A percentile compares a stretch with the other conserved stretches of the same genome.
Evolutionary conservation across 1,284 basidiomycete species (phyloP).

Genomic region (Cutaneotrichosporon sp.): DNA sequence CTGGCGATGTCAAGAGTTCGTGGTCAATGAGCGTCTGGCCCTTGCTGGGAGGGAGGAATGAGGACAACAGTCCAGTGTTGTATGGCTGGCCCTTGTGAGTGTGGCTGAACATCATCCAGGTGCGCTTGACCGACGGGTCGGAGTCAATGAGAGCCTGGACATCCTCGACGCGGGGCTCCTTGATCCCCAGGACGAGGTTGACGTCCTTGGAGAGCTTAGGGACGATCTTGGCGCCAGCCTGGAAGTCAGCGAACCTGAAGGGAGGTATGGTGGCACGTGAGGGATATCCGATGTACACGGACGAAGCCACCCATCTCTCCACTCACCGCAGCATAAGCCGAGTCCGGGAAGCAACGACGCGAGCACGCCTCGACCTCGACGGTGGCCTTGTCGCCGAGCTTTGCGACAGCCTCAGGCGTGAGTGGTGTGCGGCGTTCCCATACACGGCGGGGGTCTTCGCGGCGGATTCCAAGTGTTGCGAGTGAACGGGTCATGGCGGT

Average conservation of each 20-base stretch:
- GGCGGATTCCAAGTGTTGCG: conserved; percentile 59
- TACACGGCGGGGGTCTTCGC: conserved; percentile 70
- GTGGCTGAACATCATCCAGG: conserved; percentile 76
- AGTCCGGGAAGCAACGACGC: conserved; percentile 66
- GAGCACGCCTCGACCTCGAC: conserved; percentile 54
- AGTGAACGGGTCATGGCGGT: conserved; percentile 6
- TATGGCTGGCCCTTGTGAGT: conserved; percentile 69
- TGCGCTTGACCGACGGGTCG: conserved; percentile 28
- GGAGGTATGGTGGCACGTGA: too few relatives aligned
- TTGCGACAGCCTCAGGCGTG: conserved; percentile 65
- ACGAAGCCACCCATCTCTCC: too few relatives aligned
- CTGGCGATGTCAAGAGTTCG: conserved; percentile 62
- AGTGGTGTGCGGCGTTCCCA: conserved; percentile 85
- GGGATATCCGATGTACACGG: too few relatives aligned
- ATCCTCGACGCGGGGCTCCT: conserved; percentile 68
- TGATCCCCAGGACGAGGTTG: conserved; percentile 77
- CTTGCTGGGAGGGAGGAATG: conserved; percentile 54
- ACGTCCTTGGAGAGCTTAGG: conserved; percentile 57
- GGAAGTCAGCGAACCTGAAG: conserved; percentile 1
- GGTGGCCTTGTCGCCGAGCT: conserved; percentile 45
- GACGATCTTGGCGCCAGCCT: conserved; percentile 71
- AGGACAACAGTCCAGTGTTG: conserved; percentile 70
- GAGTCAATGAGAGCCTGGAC: conserved; percentile 45
- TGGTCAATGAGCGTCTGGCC: conserved; percentile 69
- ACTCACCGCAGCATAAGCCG: conserved; percentile 56